Base-by-base conservation (phyloP, 768 basidiomycete species). In the Obba rivulosa region DNA sequence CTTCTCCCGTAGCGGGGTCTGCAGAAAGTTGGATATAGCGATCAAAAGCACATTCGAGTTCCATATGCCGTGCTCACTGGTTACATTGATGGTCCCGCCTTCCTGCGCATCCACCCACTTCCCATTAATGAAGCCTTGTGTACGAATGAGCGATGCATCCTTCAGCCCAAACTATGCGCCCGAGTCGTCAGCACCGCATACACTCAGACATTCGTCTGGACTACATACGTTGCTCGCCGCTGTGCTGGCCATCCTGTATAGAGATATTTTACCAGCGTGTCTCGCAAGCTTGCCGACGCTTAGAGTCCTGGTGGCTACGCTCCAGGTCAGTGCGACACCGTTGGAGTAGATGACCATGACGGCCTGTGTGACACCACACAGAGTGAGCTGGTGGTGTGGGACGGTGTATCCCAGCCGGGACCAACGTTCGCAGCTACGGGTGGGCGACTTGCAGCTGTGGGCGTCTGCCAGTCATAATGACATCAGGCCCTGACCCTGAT, bases 1-100 rank as follows among this genome's bases (percentile, higher is more conserved):
- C 79, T 55, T 93, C 80, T 36, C 78, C 78, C 3, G 85, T 95
- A 5, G 92, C 90, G 24, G 95, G 95, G 71, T 97, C 94, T 95
- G 24, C 17, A 31, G 34, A 11, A 14, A 17, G 20, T 13, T 8
- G 31, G 18, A 46, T 23, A 37, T 25, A 20, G 25, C 34, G 23
- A 36, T 46, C 20, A 38, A 9, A 1, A 13, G 5, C 13, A 5
- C 28, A 5, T 13, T 31, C 13, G 28, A 7, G 28, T 13, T 13
- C 28, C 28, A 13, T 13, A 13, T 13, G 28, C 28, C 14, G 10
- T 9, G 71, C 85, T 51, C 62, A 94, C 93, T 92, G 40, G 72
- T 80, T 34, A 97, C 92, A 23, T 69, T 62, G 54, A 96, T 83
- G 20, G 69, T 85, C 46, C 76, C 80, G 7, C 86, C 84, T 39